Evolutionary conservation across 2,329 filamentous ascomycete species (phyloP).

Genomic region (Aspergillus sp.): DNA sequence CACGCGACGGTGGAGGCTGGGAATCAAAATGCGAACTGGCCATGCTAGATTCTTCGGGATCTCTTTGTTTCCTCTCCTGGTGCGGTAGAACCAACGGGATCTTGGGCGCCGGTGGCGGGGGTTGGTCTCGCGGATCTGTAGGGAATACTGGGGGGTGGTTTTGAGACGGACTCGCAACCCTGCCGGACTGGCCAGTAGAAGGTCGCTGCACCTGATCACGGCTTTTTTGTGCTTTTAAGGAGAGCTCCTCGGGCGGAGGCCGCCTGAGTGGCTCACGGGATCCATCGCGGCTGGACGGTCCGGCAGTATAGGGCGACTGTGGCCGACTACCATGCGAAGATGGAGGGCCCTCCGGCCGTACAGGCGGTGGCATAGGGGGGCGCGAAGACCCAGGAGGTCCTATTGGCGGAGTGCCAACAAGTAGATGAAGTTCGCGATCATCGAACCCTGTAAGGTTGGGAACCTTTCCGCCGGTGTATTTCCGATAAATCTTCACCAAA

Average conservation of each 20-base stretch:
- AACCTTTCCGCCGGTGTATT: constrained; percentile 81
- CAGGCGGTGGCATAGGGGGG: constrained; percentile 15
- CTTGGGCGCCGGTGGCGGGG: constrained; percentile 14
- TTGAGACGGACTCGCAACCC: constrained; percentile 19
- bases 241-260: constrained; percentile 30
- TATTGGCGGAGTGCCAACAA: constrained; percentile 48
- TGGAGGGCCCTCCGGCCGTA: constrained; percentile 16
- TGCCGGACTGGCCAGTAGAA: constrained; percentile 29
- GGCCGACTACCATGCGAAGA: constrained; percentile 20
- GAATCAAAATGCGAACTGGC: constrained; percentile 13
- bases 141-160: constrained; percentile 16
- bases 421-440: constrained; percentile 63
- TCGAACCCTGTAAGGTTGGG: constrained; percentile 80
- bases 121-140: constrained; percentile 15
- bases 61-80: constrained; percentile 14
- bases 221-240: constrained; percentile 29
- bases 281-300: constrained; percentile 32
- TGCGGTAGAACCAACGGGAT: constrained; percentile 12
- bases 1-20: constrained; percentile 21
- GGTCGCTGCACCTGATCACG: constrained; percentile 34
- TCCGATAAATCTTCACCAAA: constrained; percentile 89
- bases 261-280: constrained; percentile 19
- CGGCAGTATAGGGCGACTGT: constrained; percentile 24
- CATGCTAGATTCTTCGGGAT: constrained; percentile 13
- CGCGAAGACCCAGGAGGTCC: constrained; percentile 16